Percentiles rank a stretch among this genome's conserved stretches.
Evolutionary conservation across 1,139 yeast genomes (phyloP).

Genomic region (Yamadazyma jaroonii): DNA sequence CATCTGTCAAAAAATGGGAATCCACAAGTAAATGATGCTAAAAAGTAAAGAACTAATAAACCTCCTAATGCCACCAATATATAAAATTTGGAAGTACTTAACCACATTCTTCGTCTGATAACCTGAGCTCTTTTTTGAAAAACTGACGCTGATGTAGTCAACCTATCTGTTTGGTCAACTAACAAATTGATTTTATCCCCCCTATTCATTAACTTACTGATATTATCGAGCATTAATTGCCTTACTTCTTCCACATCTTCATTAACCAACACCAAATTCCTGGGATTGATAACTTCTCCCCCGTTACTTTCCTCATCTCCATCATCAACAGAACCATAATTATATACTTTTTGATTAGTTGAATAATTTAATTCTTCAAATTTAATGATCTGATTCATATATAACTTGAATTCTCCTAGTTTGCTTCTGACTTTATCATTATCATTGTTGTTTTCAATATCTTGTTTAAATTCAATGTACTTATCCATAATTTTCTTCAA

Average conservation of each 20-base stretch:
- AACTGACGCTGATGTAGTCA: conserved; percentile 65
- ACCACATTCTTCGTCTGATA: conserved; percentile 68
- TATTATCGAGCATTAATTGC: conserved; percentile 65
- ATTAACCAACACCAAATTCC: conserved; percentile 38
- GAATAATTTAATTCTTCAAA: conserved; percentile 48
- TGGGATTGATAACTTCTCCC: conserved; percentile 31
- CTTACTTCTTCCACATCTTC: conserved; percentile 55
- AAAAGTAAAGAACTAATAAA: conserved; percentile 34
- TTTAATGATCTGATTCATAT: conserved; percentile 51
- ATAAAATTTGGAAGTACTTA: conserved; percentile 48
- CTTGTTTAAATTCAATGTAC: conserved; percentile 41
- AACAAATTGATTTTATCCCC: conserved; percentile 76
- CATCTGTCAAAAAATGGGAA: conserved; percentile 41
- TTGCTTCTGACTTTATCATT: conserved; percentile 22
- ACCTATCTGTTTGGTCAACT: conserved; percentile 77
- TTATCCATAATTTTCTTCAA: conserved; percentile 50
- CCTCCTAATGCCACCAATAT: conserved; percentile 28
- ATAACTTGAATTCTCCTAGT: conserved; percentile 49
- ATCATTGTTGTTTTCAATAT: conserved; percentile 15
- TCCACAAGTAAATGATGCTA: conserved; percentile 52
- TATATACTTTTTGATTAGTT: conserved; percentile 31
- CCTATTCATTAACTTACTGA: conserved; percentile 66
- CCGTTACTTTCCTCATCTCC: conserved; percentile 18
- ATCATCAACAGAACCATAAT: conserved; percentile 30
- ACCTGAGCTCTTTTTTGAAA: conserved; percentile 71